phyloP scores from a whole-genome alignment of 768 basidiomycete species.

The Suillus fuscotomentosus region DNA sequence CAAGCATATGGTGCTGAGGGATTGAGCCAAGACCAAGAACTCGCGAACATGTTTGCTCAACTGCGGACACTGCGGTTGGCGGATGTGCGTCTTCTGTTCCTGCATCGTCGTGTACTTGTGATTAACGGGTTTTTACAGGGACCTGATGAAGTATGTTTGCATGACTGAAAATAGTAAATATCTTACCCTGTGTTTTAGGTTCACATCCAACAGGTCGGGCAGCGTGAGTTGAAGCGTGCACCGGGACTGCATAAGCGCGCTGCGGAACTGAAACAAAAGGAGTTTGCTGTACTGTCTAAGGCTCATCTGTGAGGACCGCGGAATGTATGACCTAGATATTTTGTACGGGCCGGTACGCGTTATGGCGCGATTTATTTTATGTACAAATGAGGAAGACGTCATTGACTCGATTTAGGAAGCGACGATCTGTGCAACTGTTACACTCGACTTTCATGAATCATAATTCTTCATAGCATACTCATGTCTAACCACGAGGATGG shows the following conservation, averaged over 20 bases:
- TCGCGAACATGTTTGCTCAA: slow-evolving; percentile 76
- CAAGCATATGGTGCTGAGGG: slow-evolving; percentile 98
- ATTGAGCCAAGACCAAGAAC: slow-evolving; percentile 81
- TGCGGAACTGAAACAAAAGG: slow-evolving; percentile 56
- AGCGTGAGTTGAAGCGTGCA: slow-evolving; percentile 81
- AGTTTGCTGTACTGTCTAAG: slow-evolving; percentile 57
- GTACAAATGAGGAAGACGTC: neutral
- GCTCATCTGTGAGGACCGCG: slow-evolving; percentile 41
- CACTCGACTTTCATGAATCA: neutral
- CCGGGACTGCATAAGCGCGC: slow-evolving; percentile 54
- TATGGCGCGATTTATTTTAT: neutral
- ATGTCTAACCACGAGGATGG: slow-evolving; percentile 18
- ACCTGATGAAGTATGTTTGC: slow-evolving; percentile 65
- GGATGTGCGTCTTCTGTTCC: slow-evolving; percentile 52
- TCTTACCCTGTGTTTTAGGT: slow-evolving; percentile 48
- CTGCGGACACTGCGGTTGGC: slow-evolving; percentile 87
- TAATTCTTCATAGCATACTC: neutral
- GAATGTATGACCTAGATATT: too few relatives aligned
- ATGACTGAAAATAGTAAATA: neutral
- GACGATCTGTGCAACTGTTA: neutral
- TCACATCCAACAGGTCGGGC: slow-evolving; percentile 94
- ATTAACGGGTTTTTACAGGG: slow-evolving; percentile 44
- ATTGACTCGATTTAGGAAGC: neutral
- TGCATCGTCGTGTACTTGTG: neutral
- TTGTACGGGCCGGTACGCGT: neutral